These are phyloP conservation scores for Corylus americana DNA, from an alignment of 306 rosid species.

Conservation along the genomic window DNA sequence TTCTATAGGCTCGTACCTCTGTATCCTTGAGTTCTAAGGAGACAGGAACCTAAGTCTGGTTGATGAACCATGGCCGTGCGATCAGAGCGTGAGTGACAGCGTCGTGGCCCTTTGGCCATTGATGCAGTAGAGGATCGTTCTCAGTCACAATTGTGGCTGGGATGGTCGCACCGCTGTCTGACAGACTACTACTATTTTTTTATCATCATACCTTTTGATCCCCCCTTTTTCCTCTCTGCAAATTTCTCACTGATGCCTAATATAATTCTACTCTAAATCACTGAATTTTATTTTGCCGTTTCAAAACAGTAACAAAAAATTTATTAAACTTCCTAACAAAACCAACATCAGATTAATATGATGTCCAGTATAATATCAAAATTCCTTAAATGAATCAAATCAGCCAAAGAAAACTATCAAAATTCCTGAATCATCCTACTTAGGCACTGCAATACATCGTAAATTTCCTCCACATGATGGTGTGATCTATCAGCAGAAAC, in stretches of 20 bases:
- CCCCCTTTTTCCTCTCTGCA: too few relatives aligned
- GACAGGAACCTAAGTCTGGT: slow-evolving; percentile 31
- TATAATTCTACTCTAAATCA: too few relatives aligned
- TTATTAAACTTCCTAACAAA: too few relatives aligned
- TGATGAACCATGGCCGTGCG: slow-evolving; percentile 26
- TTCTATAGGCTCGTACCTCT: slow-evolving; percentile 18
- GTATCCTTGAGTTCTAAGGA: slow-evolving; percentile 29
- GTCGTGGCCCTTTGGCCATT: not conserved
- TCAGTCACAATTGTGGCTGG: not conserved
- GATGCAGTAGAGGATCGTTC: not conserved
- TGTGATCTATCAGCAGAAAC: slow-evolving; percentile 50
- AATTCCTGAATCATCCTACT: slow-evolving; percentile 8
- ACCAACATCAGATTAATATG: not conserved
- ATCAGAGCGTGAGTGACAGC: slow-evolving; percentile 34
- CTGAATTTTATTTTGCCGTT: too few relatives aligned
- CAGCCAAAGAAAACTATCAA: not conserved
- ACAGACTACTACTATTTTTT: slow-evolving; percentile 15
- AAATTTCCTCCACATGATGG: slow-evolving; percentile 36
- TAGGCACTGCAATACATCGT: slow-evolving; percentile 33
- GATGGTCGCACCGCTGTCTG: slow-evolving; percentile 26
- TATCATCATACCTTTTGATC: too few relatives aligned
- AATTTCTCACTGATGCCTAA: too few relatives aligned
- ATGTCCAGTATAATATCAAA: not conserved
- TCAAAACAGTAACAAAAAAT: too few relatives aligned
- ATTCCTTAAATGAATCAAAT: not conserved